Base-by-base conservation (phyloP, 352 stramenopile species). In the Discostella stelligera region DNA sequence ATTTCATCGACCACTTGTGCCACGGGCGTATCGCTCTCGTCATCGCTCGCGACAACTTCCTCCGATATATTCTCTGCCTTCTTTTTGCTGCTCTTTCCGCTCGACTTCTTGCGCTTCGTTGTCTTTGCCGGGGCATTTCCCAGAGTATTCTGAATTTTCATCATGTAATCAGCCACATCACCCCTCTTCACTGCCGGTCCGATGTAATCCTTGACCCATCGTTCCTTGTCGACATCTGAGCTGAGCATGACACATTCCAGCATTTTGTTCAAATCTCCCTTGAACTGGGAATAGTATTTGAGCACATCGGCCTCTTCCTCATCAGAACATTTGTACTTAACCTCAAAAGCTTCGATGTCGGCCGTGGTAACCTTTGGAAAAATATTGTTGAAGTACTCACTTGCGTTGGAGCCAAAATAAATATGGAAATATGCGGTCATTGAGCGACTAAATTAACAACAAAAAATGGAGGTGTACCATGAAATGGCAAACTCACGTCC, bases 171-270 rank as follows among this genome's bases (percentile, higher is more conserved):
- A 10, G 60, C 14, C 0, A 89, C 74, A 48, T 87, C 60, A 8
- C 83, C 84, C 44, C 67, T 75, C 50, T 82, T 60, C 55, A 93
- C 80, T 16, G 86, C 88, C 30, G 86, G 85, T 21, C 79, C 54
- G 41, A 93, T 87, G 32, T 87, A 91, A 80, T 91, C 86, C 62
- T 91, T 81, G 8, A 91, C 79, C 88, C 88, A 93, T 52, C 86
- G 75, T 27, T 72, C 32, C 8, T 83, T 74, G 82, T 93, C 88
- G 14, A 46, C 27, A 58, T 82, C 74, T 0, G 81, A 74, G 53
- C 77, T 89, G 0, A 88, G 66, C 83, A 93, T 91, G 52, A 93
- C 86, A 83, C 82, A 88, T 59, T 90, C 80, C 6, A 93, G 37
- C 75, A 91, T 89, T 78, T 91, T 89, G 13, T 74, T 78, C 46